phyloP scores from a whole-genome alignment of 495 filamentous ascomycete genomes.

The Xylaria bambusicola region DNA sequence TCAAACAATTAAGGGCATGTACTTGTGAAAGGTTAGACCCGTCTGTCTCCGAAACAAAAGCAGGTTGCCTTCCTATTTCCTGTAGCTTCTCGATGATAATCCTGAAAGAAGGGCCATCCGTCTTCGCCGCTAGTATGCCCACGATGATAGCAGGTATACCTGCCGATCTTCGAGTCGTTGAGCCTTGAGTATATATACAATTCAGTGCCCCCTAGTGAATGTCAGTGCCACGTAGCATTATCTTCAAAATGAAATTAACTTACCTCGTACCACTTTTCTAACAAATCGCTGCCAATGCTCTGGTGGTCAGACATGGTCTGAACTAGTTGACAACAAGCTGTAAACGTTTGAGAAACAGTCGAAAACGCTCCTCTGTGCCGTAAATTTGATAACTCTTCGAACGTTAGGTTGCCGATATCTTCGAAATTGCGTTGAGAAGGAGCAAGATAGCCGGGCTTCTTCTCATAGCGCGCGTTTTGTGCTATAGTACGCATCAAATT shows the following conservation, averaged over 20 bases:
- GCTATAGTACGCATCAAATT: slow-evolving; percentile 61
- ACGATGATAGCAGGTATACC: slow-evolving; percentile 84
- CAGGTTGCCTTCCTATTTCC: slow-evolving; percentile 58
- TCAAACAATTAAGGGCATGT: slow-evolving; percentile 88
- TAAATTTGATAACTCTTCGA: slow-evolving; percentile 77
- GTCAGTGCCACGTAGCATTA: background rate
- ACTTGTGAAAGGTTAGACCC: slow-evolving; percentile 80
- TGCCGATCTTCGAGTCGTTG: slow-evolving; percentile 88
- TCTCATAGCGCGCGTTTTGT: slow-evolving; percentile 39
- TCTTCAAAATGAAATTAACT: slow-evolving; percentile 17
- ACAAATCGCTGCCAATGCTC: slow-evolving; percentile 33
- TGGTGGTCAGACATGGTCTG: slow-evolving; percentile 44
- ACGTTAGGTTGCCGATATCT: slow-evolving; percentile 67
- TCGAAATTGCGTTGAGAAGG: slow-evolving; percentile 49
- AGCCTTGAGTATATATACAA: slow-evolving; percentile 68
- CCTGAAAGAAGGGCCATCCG: slow-evolving; percentile 50
- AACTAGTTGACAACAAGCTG: slow-evolving; percentile 67
- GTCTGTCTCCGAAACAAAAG: slow-evolving; percentile 53
- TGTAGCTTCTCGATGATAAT: slow-evolving; percentile 51
- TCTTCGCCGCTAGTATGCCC: slow-evolving; percentile 66
- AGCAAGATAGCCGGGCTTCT: slow-evolving; percentile 34
- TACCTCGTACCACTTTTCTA: slow-evolving; percentile 72
- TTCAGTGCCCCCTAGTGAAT: slow-evolving; percentile 55
- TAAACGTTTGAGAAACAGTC: slow-evolving; percentile 85
- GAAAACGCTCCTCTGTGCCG: slow-evolving; percentile 94